Base-by-base conservation (phyloP, 768 basidiomycete species). In the Pulveroboletus frians region DNA sequence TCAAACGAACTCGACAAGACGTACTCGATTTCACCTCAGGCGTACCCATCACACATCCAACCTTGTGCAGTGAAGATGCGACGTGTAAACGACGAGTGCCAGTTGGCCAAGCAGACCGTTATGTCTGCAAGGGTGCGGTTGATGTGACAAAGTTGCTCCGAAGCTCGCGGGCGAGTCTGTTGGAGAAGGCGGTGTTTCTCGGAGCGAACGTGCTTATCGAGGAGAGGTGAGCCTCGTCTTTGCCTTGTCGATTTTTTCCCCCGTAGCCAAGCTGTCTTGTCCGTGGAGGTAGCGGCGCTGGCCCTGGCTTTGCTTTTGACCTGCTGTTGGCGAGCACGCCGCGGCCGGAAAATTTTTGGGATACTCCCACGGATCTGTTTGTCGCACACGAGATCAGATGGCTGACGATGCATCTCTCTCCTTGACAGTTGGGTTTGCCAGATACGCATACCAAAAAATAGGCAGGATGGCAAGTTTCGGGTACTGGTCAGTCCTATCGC, bases 121-220 rank as follows among this genome's bases (percentile, higher is more conserved):
- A 76, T 55, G 63, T 79, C 11, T 88, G 85, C 55, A 67, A 68
- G 4, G 81, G 76, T 39, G 85, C 76, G 2, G 85, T 88, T 29
- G 82, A 85, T 57, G 72, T 78, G 31, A 59, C 65, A 18, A 76
- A 75, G 47, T 71, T 89, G 13, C 68, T 89, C 42, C 69, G 82
- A 11, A 76, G 73, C 5, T 76, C 81, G 26, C 74, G 84, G 40
- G 65, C 69, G 3, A 66, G 69, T 36, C 62, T 87, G 47, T 58
- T 82, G 44, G 75, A 80, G 51, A 69, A 72, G 47, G 79, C 79
- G 14, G 67, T 71, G 45, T 54, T 60, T 9, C 54, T 77, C 17
- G 83, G 79, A 14, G 81, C 75, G 4, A 83, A 81, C 56, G 79
- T 78, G 1, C 72, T 89, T 46, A 76, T 83, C 3, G 79, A 88